Conservation (phyloP, 1,284 basidiomycete genomes). For the Rhodotorula sp. region DNA sequence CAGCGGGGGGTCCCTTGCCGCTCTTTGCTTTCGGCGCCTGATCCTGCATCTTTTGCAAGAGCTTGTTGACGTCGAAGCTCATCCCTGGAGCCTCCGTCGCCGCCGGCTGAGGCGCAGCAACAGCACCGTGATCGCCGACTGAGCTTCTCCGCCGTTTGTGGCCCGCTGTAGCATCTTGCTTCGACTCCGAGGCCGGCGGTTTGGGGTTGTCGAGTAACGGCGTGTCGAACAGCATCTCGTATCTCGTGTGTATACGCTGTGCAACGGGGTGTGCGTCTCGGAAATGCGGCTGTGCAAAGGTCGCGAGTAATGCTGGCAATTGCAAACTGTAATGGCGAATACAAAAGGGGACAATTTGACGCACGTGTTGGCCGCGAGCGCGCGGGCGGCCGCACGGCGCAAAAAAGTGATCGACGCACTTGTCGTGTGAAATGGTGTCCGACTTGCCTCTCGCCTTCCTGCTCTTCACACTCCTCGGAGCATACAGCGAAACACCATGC, state of each 20-base stretch:
- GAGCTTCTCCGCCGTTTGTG: conserved; percentile 32
- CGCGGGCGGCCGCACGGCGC: neutral
- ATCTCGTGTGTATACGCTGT: neutral
- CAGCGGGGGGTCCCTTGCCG: neutral
- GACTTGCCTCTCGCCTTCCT: neutral
- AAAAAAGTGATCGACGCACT: neutral
- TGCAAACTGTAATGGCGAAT: neutral
- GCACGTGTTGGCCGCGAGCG: neutral
- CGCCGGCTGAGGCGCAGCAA: too few species aligned
- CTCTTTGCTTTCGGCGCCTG: neutral
- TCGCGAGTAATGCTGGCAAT: neutral
- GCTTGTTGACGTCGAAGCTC: conserved; percentile 70
- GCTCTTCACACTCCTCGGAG: neutral
- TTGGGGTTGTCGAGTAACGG: conserved; percentile 24
- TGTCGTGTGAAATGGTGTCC: neutral
- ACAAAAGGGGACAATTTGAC: neutral
- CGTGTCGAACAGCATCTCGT: conserved; percentile 40
- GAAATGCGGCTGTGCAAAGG: neutral
- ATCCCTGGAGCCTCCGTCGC: conserved; percentile 8
- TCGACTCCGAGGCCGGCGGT: conserved; percentile 1
- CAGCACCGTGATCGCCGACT: neutral
- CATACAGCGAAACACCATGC: neutral
- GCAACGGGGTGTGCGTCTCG: too few species aligned
- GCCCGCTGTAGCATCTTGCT: neutral
- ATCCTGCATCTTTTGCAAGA: conserved; percentile 62